phyloP scores from a whole-genome alignment of 2,329 filamentous ascomycete species.

The Aspergillus nomiae region DNA sequence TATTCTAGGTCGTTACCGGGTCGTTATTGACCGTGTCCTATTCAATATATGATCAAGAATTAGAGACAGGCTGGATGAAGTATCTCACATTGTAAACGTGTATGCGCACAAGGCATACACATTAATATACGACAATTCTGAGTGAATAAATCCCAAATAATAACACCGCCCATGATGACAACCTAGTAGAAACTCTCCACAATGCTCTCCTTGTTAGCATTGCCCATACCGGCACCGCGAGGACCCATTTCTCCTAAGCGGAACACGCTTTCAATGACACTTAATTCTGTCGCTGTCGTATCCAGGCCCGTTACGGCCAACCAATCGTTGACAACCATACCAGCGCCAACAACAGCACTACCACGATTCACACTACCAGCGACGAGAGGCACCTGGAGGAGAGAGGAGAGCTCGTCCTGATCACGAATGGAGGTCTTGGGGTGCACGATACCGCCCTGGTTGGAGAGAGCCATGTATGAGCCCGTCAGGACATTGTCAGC shows the following conservation, averaged over 20 bases:
- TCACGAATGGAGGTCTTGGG: constrained; percentile 97
- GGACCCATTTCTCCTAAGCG: constrained; percentile 78
- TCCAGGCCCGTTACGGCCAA: constrained; percentile 91
- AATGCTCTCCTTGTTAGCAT: constrained; percentile 88
- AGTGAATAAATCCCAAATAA: not conserved
- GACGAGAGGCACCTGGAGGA: constrained; percentile 94
- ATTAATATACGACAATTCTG: not conserved
- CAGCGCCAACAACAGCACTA: constrained; percentile 90
- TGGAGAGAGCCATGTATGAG: constrained; percentile 93
- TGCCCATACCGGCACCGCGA: constrained; percentile 61
- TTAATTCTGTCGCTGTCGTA: constrained; percentile 95
- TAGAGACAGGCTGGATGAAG: not conserved
- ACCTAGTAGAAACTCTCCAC: constrained; percentile 95
- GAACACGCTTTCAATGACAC: constrained; percentile 95
- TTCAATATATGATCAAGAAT: not conserved
- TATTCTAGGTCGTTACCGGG: not conserved
- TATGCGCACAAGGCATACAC: not conserved
- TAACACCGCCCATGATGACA: not conserved
- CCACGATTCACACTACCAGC: constrained; percentile 93
- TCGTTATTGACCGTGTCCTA: not conserved
- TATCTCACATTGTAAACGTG: not conserved
- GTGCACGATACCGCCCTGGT: constrained; percentile 95
- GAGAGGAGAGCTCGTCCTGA: constrained; percentile 91
- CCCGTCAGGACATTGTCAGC: constrained; percentile 96
- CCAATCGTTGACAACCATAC: constrained; percentile 98